These are phyloP conservation scores for Penicillium flavigenum DNA, from an alignment of 495 filamentous ascomycete genomes.

Conservation along the genomic window DNA sequence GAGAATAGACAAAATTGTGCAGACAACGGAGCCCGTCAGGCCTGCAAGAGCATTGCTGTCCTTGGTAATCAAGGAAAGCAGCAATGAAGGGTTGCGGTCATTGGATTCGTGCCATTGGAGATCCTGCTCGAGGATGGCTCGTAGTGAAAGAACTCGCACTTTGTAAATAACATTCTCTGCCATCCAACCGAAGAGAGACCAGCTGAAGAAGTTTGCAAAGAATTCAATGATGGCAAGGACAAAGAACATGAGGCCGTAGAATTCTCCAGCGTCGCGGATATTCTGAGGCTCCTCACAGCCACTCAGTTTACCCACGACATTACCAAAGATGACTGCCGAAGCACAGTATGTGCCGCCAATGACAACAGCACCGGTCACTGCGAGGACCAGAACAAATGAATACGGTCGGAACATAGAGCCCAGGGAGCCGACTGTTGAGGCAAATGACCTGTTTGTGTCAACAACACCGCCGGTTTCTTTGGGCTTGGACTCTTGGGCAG, in stretches of 20 bases:
- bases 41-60: slow-evolving; percentile 52
- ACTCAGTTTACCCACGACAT: slow-evolving; percentile 41
- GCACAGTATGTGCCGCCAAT: slow-evolving; percentile 44
- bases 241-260: slow-evolving; percentile 57
- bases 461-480: background rate
- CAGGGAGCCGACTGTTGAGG: slow-evolving; percentile 2
- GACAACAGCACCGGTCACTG: slow-evolving; percentile 33
- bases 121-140: slow-evolving; percentile 52
- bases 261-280: slow-evolving; percentile 41
- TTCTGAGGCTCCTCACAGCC: slow-evolving; percentile 33
- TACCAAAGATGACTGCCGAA: slow-evolving; percentile 51
- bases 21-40: slow-evolving; percentile 45
- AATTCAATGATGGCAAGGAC: slow-evolving; percentile 54
- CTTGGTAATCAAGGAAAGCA: slow-evolving; percentile 51
- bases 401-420: slow-evolving; percentile 30
- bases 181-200: slow-evolving; percentile 50
- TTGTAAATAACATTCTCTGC: slow-evolving; percentile 54
- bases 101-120: slow-evolving; percentile 54
- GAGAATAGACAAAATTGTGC: slow-evolving; percentile 48
- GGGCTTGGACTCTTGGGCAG: background rate
- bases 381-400: slow-evolving; percentile 30
- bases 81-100: slow-evolving; percentile 45
- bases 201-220: slow-evolving; percentile 51
- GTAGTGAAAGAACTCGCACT: slow-evolving; percentile 50
- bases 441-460: background rate